phyloP scores from a whole-genome alignment of 2,329 filamentous ascomycete species.

The Diaporthe citrichinensis region DNA sequence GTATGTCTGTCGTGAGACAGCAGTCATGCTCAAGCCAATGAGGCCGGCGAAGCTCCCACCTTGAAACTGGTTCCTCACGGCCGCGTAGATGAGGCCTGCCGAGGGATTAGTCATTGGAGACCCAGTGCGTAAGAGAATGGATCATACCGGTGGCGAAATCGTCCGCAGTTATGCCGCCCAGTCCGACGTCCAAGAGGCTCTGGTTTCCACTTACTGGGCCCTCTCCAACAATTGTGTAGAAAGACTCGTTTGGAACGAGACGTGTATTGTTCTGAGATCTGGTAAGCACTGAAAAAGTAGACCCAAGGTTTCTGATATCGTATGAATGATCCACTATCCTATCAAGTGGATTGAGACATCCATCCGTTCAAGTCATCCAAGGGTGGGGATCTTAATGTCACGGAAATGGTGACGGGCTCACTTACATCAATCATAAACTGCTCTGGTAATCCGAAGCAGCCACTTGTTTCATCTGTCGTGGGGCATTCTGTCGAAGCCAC shows the following conservation, averaged over 20 bases:
- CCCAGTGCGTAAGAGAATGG: no score
- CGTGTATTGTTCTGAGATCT: neutral
- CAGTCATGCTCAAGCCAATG: slow-evolving; percentile 16
- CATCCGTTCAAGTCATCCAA: no score
- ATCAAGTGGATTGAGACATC: no score
- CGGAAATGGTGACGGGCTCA: neutral
- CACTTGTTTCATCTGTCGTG: slow-evolving; percentile 5
- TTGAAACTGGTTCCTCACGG: slow-evolving; percentile 11
- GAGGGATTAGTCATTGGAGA: fast-evolving
- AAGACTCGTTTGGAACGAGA: neutral
- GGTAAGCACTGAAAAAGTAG: neutral
- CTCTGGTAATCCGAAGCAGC: neutral
- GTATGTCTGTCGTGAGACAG: slow-evolving; percentile 4
- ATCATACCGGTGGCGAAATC: neutral
- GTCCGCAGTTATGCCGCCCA: neutral
- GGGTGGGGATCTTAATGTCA: fast-evolving
- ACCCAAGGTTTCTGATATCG: neutral
- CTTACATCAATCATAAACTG: slow-evolving; percentile 18
- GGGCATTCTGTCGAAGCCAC: slow-evolving; percentile 19
- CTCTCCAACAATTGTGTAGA: slow-evolving; percentile 13
- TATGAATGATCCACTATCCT: neutral
- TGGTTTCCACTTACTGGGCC: slow-evolving; percentile 3
- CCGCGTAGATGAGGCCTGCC: neutral
- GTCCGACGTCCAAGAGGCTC: slow-evolving; percentile 7
- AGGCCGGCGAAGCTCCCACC: neutral